Percentiles rank a stretch among this genome's conserved stretches.
phyloP scores from a whole-genome alignment of 345 rosid species.

The Pseudoturritis turrita region DNA sequence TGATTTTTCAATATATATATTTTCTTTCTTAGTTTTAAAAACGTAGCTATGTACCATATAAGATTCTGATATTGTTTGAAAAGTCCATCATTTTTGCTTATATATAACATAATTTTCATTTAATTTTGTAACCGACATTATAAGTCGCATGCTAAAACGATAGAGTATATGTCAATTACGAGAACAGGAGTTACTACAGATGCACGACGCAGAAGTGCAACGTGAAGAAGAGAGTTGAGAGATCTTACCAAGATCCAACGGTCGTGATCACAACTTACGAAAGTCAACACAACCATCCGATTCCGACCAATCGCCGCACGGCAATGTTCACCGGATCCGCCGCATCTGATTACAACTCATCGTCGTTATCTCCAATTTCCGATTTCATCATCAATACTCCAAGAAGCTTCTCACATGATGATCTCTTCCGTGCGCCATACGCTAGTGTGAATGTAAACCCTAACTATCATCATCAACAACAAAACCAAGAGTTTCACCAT shows the following conservation, averaged over 20 bases:
- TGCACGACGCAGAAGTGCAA: conserved; percentile 89
- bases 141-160: conserved; percentile 10
- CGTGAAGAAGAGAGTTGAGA: conserved; percentile 86
- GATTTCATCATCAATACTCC: conserved; percentile 27
- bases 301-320: conserved; percentile 53
- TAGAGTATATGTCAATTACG: neutral
- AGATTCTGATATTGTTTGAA: neutral
- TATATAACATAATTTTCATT: neutral
- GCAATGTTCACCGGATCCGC: conserved; percentile 35
- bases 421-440: conserved; percentile 21
- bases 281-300: conserved; percentile 82
- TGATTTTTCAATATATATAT: neutral
- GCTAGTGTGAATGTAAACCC: conserved; percentile 27
- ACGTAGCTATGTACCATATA: neutral
- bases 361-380: conserved; percentile 3
- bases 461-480: conserved; percentile 30
- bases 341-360: conserved; percentile 6
- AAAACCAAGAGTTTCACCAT: conserved; percentile 29
- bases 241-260: conserved; percentile 82
- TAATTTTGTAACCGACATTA: neutral
- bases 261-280: conserved; percentile 83
- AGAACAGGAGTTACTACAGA: conserved; percentile 74
- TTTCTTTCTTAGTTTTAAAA: neutral
- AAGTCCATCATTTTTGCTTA: neutral
- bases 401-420: conserved; percentile 39